Conservation (phyloP, 148 eudicot genomes). For the Oxyria digyna region DNA sequence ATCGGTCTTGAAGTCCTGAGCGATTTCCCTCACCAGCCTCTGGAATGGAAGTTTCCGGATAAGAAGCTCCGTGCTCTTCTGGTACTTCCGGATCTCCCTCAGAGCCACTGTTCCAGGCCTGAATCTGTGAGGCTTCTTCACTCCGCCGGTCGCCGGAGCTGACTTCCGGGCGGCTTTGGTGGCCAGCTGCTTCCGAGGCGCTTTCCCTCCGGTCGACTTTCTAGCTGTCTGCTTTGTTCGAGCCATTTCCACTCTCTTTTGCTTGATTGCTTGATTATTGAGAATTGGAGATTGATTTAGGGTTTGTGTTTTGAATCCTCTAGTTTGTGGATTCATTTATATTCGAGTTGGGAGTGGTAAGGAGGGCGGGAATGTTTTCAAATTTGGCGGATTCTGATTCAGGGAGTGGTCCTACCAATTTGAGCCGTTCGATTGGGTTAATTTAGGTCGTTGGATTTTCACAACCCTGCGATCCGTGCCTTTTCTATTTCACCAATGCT, state of each 20-base stretch:
- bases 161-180: not conserved
- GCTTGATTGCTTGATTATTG: not conserved
- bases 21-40: conserved; percentile 4
- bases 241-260: not conserved
- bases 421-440: not conserved
- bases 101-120: not conserved
- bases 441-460: not conserved
- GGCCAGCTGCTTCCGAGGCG: not conserved
- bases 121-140: not conserved
- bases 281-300: not conserved
- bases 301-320: not conserved
- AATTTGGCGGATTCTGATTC: not conserved
- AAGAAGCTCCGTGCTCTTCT: not conserved
- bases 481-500: not conserved
- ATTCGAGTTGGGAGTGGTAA: not conserved
- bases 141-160: not conserved
- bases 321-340: no score
- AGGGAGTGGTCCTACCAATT: not conserved
- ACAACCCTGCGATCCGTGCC: not conserved
- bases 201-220: not conserved
- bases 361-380: not conserved
- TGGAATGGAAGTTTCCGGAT: not conserved
- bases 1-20: not conserved
- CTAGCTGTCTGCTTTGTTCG: not conserved
- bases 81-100: not conserved